Conservation (phyloP, 345 rosid species). For the Syzygium jambos region DNA sequence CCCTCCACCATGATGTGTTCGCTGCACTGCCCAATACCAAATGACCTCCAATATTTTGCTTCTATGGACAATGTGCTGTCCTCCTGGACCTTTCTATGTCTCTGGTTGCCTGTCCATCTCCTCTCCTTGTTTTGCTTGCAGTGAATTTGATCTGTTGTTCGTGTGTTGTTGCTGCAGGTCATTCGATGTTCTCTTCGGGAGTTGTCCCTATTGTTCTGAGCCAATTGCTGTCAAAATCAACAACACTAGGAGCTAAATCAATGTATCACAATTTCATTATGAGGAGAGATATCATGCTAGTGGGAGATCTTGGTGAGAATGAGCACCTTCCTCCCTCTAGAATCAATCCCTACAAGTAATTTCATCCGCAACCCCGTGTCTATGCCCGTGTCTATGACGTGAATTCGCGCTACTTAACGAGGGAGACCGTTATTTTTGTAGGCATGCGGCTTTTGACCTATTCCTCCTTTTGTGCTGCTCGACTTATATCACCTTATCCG, state of each 20-base stretch:
- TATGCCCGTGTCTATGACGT: not conserved
- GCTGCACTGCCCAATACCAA: not conserved
- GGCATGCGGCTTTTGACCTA: not conserved
- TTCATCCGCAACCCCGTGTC: not conserved
- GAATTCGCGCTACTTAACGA: not conserved
- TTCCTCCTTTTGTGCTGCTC: not conserved
- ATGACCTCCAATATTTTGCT: not conserved
- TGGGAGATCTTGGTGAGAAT: not conserved
- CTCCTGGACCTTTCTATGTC: not conserved
- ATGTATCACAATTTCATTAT: not conserved
- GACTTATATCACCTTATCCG: not conserved
- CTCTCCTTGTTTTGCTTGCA: not conserved
- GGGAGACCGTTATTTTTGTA: not conserved
- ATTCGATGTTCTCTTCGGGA: conserved; percentile 65
- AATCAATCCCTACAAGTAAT: not conserved
- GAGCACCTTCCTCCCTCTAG: not conserved
- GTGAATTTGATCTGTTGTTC: not conserved
- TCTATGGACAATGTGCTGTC: not conserved
- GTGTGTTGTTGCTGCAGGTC: conserved; percentile 31
- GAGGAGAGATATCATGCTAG: not conserved
- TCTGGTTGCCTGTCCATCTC: not conserved
- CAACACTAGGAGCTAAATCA: conserved; percentile 13
- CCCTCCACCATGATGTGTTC: not conserved
- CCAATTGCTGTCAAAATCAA: conserved; percentile 62
- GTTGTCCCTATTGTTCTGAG: conserved; percentile 74